Evolutionary conservation across 805 yeast species (phyloP).

Genomic region (Saccharomycopsis selenospora): DNA sequence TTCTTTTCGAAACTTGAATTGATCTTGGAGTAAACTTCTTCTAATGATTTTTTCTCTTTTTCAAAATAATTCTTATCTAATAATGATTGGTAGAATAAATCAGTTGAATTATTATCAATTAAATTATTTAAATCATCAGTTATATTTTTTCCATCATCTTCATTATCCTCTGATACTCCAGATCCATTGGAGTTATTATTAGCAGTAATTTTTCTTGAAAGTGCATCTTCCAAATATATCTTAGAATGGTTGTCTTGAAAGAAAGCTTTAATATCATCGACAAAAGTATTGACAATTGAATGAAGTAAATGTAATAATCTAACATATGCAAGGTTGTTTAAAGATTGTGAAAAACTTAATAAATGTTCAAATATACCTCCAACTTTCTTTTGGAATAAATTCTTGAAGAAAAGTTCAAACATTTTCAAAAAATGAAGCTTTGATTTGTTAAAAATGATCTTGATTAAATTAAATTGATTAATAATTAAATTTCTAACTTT

Average conservation of each 20-base stretch:
- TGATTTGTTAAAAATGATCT: slow-evolving; percentile 68
- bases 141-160: slow-evolving; percentile 33
- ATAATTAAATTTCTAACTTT: slow-evolving; percentile 53
- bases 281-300: slow-evolving; percentile 48
- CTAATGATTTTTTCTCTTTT: slow-evolving; percentile 62
- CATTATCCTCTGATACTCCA: slow-evolving; percentile 38
- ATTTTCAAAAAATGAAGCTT: slow-evolving; percentile 58
- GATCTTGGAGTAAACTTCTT: slow-evolving; percentile 40
- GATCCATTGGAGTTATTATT: slow-evolving; percentile 3
- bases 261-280: slow-evolving; percentile 57
- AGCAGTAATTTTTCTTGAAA: slow-evolving; percentile 5
- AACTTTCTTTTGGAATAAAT: slow-evolving; percentile 40
- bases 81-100: slow-evolving; percentile 63
- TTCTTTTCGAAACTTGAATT: slow-evolving; percentile 40
- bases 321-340: slow-evolving; percentile 64
- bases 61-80: slow-evolving; percentile 63
- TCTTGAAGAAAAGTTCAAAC: slow-evolving; percentile 66
- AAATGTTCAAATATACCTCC: slow-evolving; percentile 37
- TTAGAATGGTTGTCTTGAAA: slow-evolving; percentile 30
- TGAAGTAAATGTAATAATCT: slow-evolving; percentile 67
- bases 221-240: slow-evolving; percentile 17
- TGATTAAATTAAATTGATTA: slow-evolving; percentile 66
- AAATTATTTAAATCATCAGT: slow-evolving; percentile 36
- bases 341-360: slow-evolving; percentile 53
- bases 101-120: slow-evolving; percentile 67